These are phyloP conservation scores for Fusarium buxicola DNA, from an alignment of 2,329 filamentous ascomycete species.

Conservation along the genomic window DNA sequence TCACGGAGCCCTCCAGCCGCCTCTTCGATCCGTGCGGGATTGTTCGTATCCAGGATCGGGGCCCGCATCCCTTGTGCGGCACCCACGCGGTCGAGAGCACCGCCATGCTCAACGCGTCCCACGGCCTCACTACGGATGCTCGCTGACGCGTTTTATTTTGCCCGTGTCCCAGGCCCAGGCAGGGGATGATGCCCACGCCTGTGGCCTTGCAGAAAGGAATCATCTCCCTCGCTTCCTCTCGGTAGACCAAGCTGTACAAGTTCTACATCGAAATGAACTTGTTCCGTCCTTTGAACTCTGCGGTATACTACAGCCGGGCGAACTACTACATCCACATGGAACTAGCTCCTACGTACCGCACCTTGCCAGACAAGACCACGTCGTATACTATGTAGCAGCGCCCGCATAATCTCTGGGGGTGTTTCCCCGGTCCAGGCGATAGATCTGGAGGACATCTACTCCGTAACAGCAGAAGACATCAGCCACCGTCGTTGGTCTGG, in stretches of 20 bases:
- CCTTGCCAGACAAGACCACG: slow-evolving; percentile 65
- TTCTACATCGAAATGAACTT: slow-evolving; percentile 70
- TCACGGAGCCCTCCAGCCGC: slow-evolving; percentile 61
- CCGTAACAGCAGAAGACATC: slow-evolving; percentile 24
- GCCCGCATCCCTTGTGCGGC: slow-evolving; percentile 63
- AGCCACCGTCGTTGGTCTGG: slow-evolving; percentile 53
- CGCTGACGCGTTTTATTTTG: slow-evolving; percentile 33
- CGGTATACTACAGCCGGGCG: slow-evolving; percentile 61
- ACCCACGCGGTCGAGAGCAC: slow-evolving; percentile 74
- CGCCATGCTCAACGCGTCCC: slow-evolving; percentile 64
- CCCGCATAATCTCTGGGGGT: slow-evolving; percentile 66
- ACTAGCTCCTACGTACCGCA: slow-evolving; percentile 64
- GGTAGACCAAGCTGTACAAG: slow-evolving; percentile 64
- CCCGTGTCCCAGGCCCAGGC: slow-evolving; percentile 40
- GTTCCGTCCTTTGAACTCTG: slow-evolving; percentile 65
- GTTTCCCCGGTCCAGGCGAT: slow-evolving; percentile 66
- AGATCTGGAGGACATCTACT: slow-evolving; percentile 68
- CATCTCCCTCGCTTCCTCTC: slow-evolving; percentile 67
- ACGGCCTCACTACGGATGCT: slow-evolving; percentile 45
- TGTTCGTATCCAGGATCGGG: slow-evolving; percentile 72
- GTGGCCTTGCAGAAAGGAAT: slow-evolving; percentile 56
- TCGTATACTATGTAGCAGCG: slow-evolving; percentile 70
- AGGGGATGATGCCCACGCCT: slow-evolving; percentile 56
- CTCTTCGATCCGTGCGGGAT: slow-evolving; percentile 68
- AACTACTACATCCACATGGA: slow-evolving; percentile 62